Evolutionary conservation across 179 eudicot genomes (phyloP).

Genomic region (Silene noctiflora): DNA sequence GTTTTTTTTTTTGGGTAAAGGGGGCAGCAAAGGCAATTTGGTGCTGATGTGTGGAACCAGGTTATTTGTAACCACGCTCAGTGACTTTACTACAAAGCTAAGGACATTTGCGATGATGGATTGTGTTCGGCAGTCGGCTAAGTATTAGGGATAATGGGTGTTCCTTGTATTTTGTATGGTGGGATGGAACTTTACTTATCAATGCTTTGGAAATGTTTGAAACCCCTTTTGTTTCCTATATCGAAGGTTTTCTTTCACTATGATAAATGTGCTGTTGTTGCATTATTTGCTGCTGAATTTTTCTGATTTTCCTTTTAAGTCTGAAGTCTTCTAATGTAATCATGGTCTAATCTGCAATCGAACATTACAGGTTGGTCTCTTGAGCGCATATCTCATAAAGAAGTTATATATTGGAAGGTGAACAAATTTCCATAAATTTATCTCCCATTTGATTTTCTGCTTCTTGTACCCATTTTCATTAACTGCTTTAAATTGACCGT

Average conservation of each 20-base stretch:
- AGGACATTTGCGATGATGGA: neutral
- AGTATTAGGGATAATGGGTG: neutral
- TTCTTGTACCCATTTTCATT: neutral
- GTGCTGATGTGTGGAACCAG: too few relatives aligned
- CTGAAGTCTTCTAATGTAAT: neutral
- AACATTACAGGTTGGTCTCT: conserved; percentile 62
- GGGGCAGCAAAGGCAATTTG: neutral
- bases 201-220: neutral
- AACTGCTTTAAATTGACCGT: neutral
- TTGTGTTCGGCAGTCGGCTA: neutral
- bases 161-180: neutral
- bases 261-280: neutral
- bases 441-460: neutral
- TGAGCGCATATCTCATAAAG: conserved; percentile 85
- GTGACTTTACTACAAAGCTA: neutral
- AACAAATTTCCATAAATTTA: neutral
- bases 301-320: neutral
- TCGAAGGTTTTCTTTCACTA: neutral
- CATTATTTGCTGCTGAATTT: neutral
- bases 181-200: neutral
- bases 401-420: conserved; percentile 92
- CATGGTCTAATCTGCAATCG: conserved; percentile 21
- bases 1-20: neutral
- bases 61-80: neutral
- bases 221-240: neutral